phyloP scores from a whole-genome alignment of 306 rosid genomes.

The Vachellia collinsii region DNA sequence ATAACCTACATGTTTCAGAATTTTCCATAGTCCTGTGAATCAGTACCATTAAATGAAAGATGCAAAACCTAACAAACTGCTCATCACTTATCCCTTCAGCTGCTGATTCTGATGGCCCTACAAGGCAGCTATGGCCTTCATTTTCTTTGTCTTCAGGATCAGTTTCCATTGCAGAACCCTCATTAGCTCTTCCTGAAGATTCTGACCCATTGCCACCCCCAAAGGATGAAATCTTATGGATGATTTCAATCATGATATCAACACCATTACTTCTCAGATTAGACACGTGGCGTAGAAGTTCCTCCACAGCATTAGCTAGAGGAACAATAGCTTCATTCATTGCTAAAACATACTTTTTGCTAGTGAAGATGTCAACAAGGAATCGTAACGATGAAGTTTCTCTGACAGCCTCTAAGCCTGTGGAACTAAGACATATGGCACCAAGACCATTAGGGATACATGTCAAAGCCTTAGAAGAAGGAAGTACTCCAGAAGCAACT shows the following conservation, averaged over 20 bases:
- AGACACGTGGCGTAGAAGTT: conserved; percentile 91
- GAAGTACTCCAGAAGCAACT: conserved; percentile 79
- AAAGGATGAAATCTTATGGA: conserved; percentile 70
- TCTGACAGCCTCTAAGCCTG: conserved; percentile 86
- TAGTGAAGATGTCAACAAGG: conserved; percentile 84
- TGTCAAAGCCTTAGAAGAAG: conserved; percentile 87
- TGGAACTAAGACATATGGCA: conserved; percentile 93
- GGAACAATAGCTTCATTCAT: conserved; percentile 98
- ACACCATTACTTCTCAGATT: conserved; percentile 86
- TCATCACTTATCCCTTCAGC: conserved; percentile 71
- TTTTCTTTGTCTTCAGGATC: conserved; percentile 73
- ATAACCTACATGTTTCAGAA: conserved; percentile 90
- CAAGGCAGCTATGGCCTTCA: conserved; percentile 56
- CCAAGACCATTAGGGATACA: conserved; percentile 96
- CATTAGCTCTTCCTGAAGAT: conserved; percentile 65
- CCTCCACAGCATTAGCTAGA: conserved; percentile 92
- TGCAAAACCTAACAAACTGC: conserved; percentile 73
- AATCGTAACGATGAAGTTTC: conserved; percentile 71
- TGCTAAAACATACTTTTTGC: conserved; percentile 75
- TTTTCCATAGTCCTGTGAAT: conserved; percentile 95
- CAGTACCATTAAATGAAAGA: conserved; percentile 91
- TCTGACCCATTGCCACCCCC: conserved; percentile 53
- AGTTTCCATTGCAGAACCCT: conserved; percentile 81
- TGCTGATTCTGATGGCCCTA: conserved; percentile 54
- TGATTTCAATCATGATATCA: conserved; percentile 82